phyloP scores from a whole-genome alignment of 116 monocot species.

The Dioscorea cayenensis region DNA sequence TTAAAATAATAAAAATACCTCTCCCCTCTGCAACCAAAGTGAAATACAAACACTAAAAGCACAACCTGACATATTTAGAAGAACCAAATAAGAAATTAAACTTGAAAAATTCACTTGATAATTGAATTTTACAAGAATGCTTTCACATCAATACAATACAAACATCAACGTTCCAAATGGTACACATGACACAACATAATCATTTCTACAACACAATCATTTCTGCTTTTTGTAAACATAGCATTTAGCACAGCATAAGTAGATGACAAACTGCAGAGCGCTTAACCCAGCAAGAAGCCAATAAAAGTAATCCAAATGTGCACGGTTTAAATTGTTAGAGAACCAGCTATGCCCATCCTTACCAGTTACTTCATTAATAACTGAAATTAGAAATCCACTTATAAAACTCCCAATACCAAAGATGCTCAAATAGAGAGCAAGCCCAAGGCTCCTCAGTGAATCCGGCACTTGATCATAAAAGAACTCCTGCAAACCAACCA shows the following conservation, averaged over 20 bases:
- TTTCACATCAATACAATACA: background rate
- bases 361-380: conserved; percentile 19
- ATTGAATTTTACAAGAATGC: background rate
- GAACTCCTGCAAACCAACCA: conserved; percentile 46
- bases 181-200: too few species aligned
- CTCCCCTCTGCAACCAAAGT: too few species aligned
- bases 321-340: conserved; percentile 18
- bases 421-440: conserved; percentile 49
- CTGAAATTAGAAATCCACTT: conserved; percentile 29
- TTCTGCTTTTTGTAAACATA: conserved; percentile 8
- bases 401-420: conserved; percentile 50
- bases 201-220: too few species aligned
- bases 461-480: conserved; percentile 46
- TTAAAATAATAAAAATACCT: too few species aligned
- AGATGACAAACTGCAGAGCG: background rate
- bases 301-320: conserved; percentile 23
- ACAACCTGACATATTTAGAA: too few species aligned
- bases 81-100: too few species aligned
- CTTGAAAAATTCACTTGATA: background rate
- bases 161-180: too few species aligned
- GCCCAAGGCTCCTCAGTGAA: conserved; percentile 41
- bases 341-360: conserved; percentile 30
- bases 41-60: too few species aligned
- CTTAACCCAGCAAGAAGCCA: conserved; percentile 24
- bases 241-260: background rate